These are phyloP conservation scores for Cercospora sp. DNA, from an alignment of 2,329 filamentous ascomycete species.

Conservation along the genomic window DNA sequence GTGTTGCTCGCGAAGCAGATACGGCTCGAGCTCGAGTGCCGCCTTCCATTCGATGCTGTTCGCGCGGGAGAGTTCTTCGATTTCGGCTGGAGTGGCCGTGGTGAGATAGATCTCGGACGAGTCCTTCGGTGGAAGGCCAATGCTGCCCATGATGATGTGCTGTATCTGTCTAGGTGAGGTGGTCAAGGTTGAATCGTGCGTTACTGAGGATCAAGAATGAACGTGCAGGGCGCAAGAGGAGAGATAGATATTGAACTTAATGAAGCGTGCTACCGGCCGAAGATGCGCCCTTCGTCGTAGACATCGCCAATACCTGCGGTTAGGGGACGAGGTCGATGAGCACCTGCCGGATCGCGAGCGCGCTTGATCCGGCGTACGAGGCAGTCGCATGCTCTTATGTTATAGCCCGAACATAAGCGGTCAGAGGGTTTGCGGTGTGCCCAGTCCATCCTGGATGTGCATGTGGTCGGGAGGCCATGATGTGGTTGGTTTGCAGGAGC, in stretches of 20 bases:
- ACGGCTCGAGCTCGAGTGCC: conserved; percentile 54
- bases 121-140: conserved; percentile 48
- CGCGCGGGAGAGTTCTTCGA: conserved; percentile 51
- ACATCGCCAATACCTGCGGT: conserved; percentile 9
- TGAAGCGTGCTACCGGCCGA: neutral
- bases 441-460: conserved; percentile 3
- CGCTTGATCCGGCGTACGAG: conserved; percentile 1
- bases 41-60: conserved; percentile 62
- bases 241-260: neutral
- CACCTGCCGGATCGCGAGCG: conserved; percentile 2
- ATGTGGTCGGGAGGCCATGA: conserved; percentile 1
- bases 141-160: conserved; percentile 25
- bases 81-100: conserved; percentile 56
- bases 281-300: conserved; percentile 1
- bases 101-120: conserved; percentile 56
- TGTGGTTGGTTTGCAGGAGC: neutral
- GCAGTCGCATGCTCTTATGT: conserved; percentile 1
- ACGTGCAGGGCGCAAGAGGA: neutral
- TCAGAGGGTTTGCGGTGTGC: neutral
- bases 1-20: conserved; percentile 58
- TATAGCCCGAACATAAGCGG: conserved; percentile 13
- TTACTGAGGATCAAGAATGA: neutral
- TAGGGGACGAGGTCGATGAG: conserved; percentile 7
- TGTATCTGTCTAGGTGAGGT: neutral
- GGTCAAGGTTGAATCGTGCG: neutral